Percentiles rank a stretch among this genome's conserved stretches.
Conservation (phyloP, 257 asterid species). For the Eustoma russellianum region DNA sequence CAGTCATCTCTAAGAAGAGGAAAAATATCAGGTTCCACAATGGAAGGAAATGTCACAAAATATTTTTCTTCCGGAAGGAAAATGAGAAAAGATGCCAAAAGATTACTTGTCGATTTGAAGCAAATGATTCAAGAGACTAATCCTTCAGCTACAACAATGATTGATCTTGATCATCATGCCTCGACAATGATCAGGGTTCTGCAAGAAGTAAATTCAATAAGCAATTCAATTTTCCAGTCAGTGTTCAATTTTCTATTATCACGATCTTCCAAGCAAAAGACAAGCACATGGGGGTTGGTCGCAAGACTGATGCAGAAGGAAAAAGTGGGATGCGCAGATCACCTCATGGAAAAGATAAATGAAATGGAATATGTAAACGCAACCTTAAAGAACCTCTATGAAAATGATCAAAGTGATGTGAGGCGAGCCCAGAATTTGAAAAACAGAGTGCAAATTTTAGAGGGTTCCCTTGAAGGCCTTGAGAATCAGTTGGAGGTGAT, state of each 20-base stretch:
- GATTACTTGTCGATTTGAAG: background rate
- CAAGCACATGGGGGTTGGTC: slow-evolving; percentile 21
- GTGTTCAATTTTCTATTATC: slow-evolving; percentile 15
- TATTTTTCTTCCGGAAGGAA: slow-evolving; percentile 14
- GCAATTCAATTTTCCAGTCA: slow-evolving; percentile 13
- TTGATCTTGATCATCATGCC: slow-evolving; percentile 15
- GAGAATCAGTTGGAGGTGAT: slow-evolving; percentile 20
- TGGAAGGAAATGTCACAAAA: slow-evolving; percentile 8
- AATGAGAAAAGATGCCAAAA: slow-evolving; percentile 14
- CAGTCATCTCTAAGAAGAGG: slow-evolving; percentile 22
- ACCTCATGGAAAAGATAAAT: slow-evolving; percentile 2
- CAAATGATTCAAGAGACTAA: slow-evolving; percentile 15
- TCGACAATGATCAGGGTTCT: slow-evolving; percentile 15
- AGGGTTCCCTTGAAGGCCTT: slow-evolving; percentile 14
- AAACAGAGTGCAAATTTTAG: slow-evolving; percentile 21
- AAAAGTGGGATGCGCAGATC: slow-evolving; percentile 10
- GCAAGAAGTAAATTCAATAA: slow-evolving; percentile 15
- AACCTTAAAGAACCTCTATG: slow-evolving; percentile 15
- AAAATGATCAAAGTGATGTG: slow-evolving; percentile 7
- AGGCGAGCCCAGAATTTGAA: slow-evolving; percentile 19
- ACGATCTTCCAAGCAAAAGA: slow-evolving; percentile 19
- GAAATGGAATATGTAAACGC: slow-evolving; percentile 25
- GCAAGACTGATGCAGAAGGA: slow-evolving; percentile 25
- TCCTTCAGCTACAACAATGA: background rate
- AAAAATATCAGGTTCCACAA: slow-evolving; percentile 10